Evolutionary conservation across 164 flowering plant species (phyloP).

Genomic region (Santalum album): DNA sequence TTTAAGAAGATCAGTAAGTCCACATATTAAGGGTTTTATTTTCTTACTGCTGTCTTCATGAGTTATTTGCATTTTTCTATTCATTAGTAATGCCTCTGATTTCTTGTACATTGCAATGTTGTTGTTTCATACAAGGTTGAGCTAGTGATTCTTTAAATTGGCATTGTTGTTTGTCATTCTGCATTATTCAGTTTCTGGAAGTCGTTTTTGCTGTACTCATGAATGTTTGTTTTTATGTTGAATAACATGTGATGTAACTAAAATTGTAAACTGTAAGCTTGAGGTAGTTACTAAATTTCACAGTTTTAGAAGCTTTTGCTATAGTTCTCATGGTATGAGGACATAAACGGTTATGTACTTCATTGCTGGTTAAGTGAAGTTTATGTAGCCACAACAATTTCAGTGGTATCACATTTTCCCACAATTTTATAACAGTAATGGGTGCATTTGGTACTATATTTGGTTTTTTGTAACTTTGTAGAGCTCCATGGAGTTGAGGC

Average conservation of each 20-base stretch:
- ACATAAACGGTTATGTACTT: too few species aligned
- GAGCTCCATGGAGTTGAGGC: conserved; percentile 1
- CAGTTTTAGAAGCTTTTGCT: not conserved
- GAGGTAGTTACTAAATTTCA: not conserved
- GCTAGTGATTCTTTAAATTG: too few species aligned
- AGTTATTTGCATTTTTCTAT: not conserved
- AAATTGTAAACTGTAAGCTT: not conserved
- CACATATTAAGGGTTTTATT: not conserved
- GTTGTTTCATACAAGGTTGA: not conserved
- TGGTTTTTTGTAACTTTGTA: not conserved
- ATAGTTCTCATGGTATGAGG: not conserved
- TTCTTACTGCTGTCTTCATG: not conserved
- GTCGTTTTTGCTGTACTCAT: too few species aligned
- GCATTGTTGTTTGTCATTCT: too few species aligned
- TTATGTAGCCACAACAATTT: too few species aligned
- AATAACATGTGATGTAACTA: not conserved
- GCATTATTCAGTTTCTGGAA: too few species aligned
- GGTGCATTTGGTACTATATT: not conserved
- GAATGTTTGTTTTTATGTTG: not conserved
- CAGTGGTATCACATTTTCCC: too few species aligned
- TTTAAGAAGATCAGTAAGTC: conserved; percentile 27
- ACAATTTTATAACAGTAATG: too few species aligned
- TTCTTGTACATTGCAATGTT: not conserved
- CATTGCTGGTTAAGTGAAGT: too few species aligned
- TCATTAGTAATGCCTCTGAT: too few species aligned